These are phyloP conservation scores for Protomyces macrosporus DNA, from an alignment of 1,139 yeast genomes.

Conservation along the genomic window DNA sequence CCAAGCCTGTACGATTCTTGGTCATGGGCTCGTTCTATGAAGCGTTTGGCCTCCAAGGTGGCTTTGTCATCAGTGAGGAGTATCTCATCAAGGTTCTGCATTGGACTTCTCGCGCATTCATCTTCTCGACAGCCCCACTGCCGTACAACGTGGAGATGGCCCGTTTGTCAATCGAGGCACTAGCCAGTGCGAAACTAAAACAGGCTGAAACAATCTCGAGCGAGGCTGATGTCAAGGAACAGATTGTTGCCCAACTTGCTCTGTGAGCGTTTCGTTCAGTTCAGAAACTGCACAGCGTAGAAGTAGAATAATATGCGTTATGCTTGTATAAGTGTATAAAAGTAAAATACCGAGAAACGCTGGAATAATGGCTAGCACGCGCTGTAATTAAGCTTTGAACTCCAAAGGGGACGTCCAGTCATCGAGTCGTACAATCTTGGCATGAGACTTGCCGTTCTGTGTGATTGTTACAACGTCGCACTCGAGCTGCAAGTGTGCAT, in stretches of 20 bases:
- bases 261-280: background rate
- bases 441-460: background rate
- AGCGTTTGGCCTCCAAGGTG: conserved; percentile 18
- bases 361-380: no score
- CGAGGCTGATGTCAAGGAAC: background rate
- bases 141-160: conserved; percentile 24
- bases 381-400: no score
- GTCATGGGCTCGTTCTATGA: conserved; percentile 19
- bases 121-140: conserved; percentile 20
- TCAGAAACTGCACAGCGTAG: no score
- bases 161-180: conserved; percentile 1
- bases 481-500: background rate
- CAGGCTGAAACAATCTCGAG: background rate
- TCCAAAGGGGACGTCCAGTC: background rate
- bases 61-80: conserved; percentile 18
- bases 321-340: no score
- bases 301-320: no score
- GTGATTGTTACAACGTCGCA: background rate
- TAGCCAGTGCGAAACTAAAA: background rate
- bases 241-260: background rate
- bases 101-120: conserved; percentile 23
- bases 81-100: conserved; percentile 12
- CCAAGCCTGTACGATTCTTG: conserved; percentile 6
- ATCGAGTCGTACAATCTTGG: background rate
- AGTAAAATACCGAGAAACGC: no score